Percentiles rank a stretch among this genome's conserved stretches.
These are phyloP conservation scores for Plasmodium berghei DNA, from an alignment of 169 alveolate genomes.

Conservation along the genomic window DNA sequence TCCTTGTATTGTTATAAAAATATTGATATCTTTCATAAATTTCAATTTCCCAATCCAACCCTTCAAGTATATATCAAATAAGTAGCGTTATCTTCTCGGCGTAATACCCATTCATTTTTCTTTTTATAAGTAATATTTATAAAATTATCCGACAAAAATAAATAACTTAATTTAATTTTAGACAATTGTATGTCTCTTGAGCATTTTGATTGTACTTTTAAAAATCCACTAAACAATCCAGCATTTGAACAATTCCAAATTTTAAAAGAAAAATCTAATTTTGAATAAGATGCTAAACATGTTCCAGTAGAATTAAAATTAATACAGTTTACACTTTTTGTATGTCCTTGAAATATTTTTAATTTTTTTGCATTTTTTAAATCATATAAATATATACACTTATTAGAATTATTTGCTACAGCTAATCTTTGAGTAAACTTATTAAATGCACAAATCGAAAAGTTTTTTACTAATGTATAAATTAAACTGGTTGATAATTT, in stretches of 20 bases:
- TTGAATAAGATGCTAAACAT: constrained; percentile 68
- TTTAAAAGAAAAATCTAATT: constrained; percentile 63
- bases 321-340: constrained; percentile 51
- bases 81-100: constrained; percentile 53
- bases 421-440: constrained; percentile 74
- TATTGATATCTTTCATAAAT: no score
- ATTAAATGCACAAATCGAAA: constrained; percentile 60
- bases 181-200: constrained; percentile 53
- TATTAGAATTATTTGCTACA: constrained; percentile 65
- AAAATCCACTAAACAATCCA: constrained; percentile 74
- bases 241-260: constrained; percentile 72
- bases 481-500: constrained; percentile 69
- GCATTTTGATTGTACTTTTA: constrained; percentile 61
- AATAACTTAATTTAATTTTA: constrained; percentile 40
- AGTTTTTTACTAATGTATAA: constrained; percentile 58
- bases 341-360: constrained; percentile 76
- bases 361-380: constrained; percentile 71
- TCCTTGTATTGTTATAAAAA: no score
- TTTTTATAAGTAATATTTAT: constrained; percentile 55
- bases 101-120: constrained; percentile 65
- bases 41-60: no score
- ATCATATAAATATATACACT: constrained; percentile 70
- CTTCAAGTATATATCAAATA: constrained; percentile 34
- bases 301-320: constrained; percentile 50
- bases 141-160: constrained; percentile 35